Evolutionary conservation across 2,329 filamentous ascomycete genomes (phyloP).

Genomic region (Diplodia scrobiculata): DNA sequence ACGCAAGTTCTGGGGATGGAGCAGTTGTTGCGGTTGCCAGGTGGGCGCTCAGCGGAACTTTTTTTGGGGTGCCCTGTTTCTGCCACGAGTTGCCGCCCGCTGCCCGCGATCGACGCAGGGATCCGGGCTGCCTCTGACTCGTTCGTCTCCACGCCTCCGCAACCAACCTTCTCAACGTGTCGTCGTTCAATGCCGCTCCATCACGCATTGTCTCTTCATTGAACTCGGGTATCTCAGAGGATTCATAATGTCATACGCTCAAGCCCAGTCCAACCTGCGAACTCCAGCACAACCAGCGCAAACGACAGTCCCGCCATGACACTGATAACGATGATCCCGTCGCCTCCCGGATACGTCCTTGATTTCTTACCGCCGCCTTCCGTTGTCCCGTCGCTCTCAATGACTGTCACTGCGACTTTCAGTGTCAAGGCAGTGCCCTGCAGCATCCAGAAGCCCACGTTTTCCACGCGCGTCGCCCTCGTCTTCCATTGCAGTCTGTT

Average conservation of each 20-base stretch:
- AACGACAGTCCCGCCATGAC: slow-evolving; percentile 43
- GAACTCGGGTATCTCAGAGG: not conserved
- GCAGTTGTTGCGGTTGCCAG: not conserved
- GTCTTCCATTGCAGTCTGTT: slow-evolving; percentile 32
- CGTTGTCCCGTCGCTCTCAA: slow-evolving; percentile 36
- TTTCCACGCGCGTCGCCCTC: slow-evolving; percentile 36
- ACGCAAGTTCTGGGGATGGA: not conserved
- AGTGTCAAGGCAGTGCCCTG: slow-evolving; percentile 31
- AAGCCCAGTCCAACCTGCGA: slow-evolving; percentile 28
- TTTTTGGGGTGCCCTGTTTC: not conserved
- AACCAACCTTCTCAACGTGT: not conserved
- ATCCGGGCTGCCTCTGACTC: not conserved
- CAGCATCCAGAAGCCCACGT: slow-evolving; percentile 38
- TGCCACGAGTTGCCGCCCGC: slow-evolving; percentile 6
- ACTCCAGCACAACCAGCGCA: slow-evolving; percentile 37
- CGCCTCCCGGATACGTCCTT: slow-evolving; percentile 39
- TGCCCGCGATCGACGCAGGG: slow-evolving; percentile 13
- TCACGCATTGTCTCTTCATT: not conserved
- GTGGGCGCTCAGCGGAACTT: slow-evolving; percentile 1
- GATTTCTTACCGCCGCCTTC: slow-evolving; percentile 31
- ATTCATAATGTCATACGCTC: not conserved
- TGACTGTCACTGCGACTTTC: slow-evolving; percentile 37
- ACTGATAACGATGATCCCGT: slow-evolving; percentile 41
- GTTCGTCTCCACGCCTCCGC: not conserved
- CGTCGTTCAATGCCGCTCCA: not conserved